Evolutionary conservation across 1,139 yeast genomes (phyloP).

Genomic region (Pichia inconspicua): DNA sequence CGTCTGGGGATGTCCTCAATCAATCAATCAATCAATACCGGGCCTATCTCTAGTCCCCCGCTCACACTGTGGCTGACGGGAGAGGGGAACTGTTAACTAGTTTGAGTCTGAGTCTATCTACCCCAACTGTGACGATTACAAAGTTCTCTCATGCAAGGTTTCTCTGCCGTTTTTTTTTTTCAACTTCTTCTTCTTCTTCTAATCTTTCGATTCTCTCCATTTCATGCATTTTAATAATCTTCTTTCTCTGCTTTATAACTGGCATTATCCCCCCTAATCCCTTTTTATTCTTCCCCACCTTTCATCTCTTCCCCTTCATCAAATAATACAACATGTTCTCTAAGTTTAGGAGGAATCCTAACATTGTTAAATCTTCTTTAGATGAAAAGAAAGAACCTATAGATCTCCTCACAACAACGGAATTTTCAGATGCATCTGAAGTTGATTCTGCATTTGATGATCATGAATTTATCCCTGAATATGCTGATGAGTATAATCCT

Average conservation of each 20-base stretch:
- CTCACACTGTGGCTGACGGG: too few species aligned
- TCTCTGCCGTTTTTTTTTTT: background rate
- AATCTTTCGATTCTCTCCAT: background rate
- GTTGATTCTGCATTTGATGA: background rate
- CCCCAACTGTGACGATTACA: background rate
- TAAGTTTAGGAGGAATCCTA: background rate
- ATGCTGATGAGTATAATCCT: constrained; percentile 26
- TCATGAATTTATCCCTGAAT: constrained; percentile 19
- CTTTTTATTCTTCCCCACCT: background rate
- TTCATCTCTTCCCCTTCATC: too few species aligned
- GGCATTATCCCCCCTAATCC: background rate
- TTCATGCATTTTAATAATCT: too few species aligned
- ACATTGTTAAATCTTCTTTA: background rate
- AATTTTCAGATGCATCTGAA: background rate
- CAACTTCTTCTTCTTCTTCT: background rate
- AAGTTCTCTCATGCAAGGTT: background rate
- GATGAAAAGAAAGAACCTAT: background rate
- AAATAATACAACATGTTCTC: background rate
- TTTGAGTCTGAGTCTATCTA: too few species aligned
- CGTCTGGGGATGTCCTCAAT: too few species aligned
- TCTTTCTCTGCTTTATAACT: background rate
- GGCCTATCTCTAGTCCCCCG: too few species aligned
- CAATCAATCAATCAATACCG: too few species aligned
- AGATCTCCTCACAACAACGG: background rate
- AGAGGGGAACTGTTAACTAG: too few species aligned